Evolutionary conservation across 1,284 basidiomycete species (phyloP).

Genomic region (Ganoderma lucidum): DNA sequence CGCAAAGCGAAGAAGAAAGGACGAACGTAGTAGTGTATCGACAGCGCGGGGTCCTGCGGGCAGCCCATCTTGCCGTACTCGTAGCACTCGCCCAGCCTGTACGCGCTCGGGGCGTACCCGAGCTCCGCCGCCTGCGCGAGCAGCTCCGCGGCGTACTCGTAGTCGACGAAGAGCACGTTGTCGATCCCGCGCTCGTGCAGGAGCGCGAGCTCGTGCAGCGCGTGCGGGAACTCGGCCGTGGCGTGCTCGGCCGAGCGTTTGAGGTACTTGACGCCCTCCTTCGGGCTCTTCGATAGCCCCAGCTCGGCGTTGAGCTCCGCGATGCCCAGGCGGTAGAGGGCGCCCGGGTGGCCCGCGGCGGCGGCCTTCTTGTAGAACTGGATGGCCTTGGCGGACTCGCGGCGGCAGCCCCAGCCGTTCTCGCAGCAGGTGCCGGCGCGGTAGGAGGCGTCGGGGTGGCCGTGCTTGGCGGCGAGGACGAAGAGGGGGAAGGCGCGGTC

Average conservation of each 20-base stretch:
- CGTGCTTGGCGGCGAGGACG: constrained; percentile 96
- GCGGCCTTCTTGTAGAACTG: constrained; percentile 96
- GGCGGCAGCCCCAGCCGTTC: constrained; percentile 97
- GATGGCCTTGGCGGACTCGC: constrained; percentile 91
- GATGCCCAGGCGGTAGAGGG: constrained; percentile 96
- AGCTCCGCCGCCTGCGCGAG: constrained; percentile 95
- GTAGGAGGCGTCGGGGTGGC: constrained; percentile 97
- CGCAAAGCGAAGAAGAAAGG: neutral
- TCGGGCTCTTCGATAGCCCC: constrained; percentile 85
- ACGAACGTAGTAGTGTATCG: constrained; percentile 97
- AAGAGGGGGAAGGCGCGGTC: constrained; percentile 97
- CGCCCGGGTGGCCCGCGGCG: constrained; percentile 90
- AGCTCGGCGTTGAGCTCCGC: constrained; percentile 97
- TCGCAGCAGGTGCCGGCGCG: constrained; percentile 98
- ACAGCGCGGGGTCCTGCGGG: constrained; percentile 96
- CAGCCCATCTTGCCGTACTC: constrained; percentile 99
- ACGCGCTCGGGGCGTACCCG: constrained; percentile 95
- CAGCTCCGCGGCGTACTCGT: constrained; percentile 94
- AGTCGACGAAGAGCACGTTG: constrained; percentile 96
- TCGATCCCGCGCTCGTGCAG: constrained; percentile 96
- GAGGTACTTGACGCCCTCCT: constrained; percentile 98
- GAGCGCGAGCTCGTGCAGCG: constrained; percentile 93
- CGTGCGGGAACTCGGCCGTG: constrained; percentile 95
- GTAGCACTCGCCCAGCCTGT: constrained; percentile 97
- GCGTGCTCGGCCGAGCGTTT: constrained; percentile 96